Evolutionary conservation across 2,329 filamentous ascomycete species (phyloP).

Genomic region (Erysiphe neolycopersici): DNA sequence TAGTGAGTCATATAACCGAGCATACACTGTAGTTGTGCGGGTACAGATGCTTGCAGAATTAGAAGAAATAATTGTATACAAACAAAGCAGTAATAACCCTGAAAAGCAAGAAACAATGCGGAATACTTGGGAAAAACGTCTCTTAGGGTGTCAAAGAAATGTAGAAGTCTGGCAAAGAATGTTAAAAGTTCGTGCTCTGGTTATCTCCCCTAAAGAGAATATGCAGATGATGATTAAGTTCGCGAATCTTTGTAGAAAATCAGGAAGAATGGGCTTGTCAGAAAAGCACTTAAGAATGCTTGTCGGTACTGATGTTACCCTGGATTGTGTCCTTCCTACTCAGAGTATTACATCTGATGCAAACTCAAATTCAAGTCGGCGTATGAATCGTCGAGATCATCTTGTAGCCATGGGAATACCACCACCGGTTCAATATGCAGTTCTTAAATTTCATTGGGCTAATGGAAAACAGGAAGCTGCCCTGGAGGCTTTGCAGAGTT

Average conservation of each 20-base stretch:
- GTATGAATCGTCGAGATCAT: conserved; percentile 1
- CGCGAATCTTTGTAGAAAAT: conserved; percentile 91
- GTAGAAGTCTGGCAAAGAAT: conserved; percentile 97
- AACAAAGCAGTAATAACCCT: conserved; percentile 54
- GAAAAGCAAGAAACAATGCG: conserved; percentile 81
- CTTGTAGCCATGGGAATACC: conserved; percentile 6
- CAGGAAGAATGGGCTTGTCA: conserved; percentile 73
- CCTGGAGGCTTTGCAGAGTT: conserved; percentile 28
- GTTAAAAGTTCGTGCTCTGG: conserved; percentile 78
- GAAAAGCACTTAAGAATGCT: conserved; percentile 85
- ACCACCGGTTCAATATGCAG: conserved; percentile 81
- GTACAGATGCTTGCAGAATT: conserved; percentile 98
- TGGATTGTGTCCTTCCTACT: conserved; percentile 29
- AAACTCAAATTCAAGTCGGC: neutral
- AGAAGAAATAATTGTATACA: conserved; percentile 94
- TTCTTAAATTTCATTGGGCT: conserved; percentile 93
- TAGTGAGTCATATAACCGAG: conserved; percentile 94
- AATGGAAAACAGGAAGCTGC: conserved; percentile 41
- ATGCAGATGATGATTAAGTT: conserved; percentile 99
- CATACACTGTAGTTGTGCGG: conserved; percentile 91
- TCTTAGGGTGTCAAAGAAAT: conserved; percentile 87
- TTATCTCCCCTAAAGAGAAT: conserved; percentile 77
- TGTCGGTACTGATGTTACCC: conserved; percentile 41
- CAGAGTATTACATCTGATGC: conserved; percentile 13
- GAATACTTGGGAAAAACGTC: conserved; percentile 78